These are phyloP conservation scores for Trichophyton benhamiae DNA, from an alignment of 2,329 filamentous ascomycete genomes.

Conservation along the genomic window DNA sequence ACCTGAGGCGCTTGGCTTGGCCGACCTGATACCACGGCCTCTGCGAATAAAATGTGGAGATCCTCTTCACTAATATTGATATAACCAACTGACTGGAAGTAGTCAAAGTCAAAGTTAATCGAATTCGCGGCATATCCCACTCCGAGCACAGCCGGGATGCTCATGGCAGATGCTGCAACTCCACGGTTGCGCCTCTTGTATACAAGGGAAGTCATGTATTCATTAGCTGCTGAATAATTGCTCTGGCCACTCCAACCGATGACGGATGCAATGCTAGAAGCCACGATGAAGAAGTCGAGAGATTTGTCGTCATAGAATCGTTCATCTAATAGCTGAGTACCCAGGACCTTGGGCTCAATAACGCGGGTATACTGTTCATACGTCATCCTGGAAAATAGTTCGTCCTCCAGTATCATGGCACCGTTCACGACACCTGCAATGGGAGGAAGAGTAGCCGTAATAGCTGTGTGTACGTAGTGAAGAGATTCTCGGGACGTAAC, in stretches of 20 bases:
- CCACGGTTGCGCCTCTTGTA: conserved; percentile 4
- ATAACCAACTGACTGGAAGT: not conserved
- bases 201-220: conserved; percentile 30
- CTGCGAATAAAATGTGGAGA: conserved; percentile 41
- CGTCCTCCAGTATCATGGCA: conserved; percentile 29
- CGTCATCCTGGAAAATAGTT: conserved; percentile 23
- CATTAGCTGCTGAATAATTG: conserved; percentile 33
- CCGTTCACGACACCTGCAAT: conserved; percentile 20
- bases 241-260: conserved; percentile 28
- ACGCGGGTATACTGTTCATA: conserved; percentile 22
- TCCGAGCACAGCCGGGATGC: conserved; percentile 6
- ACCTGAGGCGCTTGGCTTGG: conserved; percentile 14
- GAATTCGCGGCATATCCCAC: conserved; percentile 9
- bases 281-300: conserved; percentile 13
- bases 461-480: conserved; percentile 1
- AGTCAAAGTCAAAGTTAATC: not conserved
- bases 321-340: conserved; percentile 18
- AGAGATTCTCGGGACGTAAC: not conserved
- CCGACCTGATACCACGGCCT: conserved; percentile 37
- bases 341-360: conserved; percentile 31
- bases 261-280: conserved; percentile 13
- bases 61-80: conserved; percentile 34
- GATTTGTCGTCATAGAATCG: conserved; percentile 9
- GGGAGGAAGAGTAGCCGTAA: conserved; percentile 17
- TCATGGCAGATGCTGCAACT: conserved; percentile 6